Evolutionary conservation across 2,329 filamentous ascomycete genomes (phyloP), one percentile per base, ranked within the genome.

Genomic region (Pyricularia sp.): DNA sequence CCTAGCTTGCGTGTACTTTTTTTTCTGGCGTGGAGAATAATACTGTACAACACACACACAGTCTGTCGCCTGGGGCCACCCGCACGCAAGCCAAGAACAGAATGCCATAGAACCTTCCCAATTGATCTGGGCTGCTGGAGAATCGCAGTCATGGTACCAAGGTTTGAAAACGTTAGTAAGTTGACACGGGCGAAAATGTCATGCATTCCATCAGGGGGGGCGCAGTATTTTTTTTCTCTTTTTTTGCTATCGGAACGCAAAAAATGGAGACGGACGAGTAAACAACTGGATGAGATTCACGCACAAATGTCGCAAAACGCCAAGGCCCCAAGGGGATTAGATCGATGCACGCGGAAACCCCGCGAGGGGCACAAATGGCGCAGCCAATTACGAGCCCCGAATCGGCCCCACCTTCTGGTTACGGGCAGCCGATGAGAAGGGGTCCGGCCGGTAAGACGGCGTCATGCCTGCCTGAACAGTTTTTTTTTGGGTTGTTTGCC

Each of bases 361-460:
- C 26, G 63, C 63, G 26, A 64, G 17, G 63, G 63, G 65, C 65
- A 59, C 25, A 67, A 67, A 67, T 59, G 33, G 36, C 65, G 65
- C 65, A 67, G 26, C 42, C 42, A 50, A 50, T n/a, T 7, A 50
- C 6, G 20, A 50, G 1, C 17, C 42, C 6, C 4, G 9, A n/a
- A n/a, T 5, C 20, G 42, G 14, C 36, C 26, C 42, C 65, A 50
- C 25, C 23, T 20, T 23, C 31, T 25, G 14, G 4, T 50, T 20
- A 50, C n/a, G 23, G 42, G 31, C 11, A 55, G 3, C 31, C 33
- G 31, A 23, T 30, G 33, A 55, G 65, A 10, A 26, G 20, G 63
- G 65, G 31, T 31, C 42, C 20, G 31, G 23, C n/a, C 33, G 14
- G 28, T 33, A 33, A 42, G 36, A 23, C 33, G 26, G 36, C 42